Conservation (phyloP, 2,329 filamentous ascomycete genomes). For the Aspergillus sp. region DNA sequence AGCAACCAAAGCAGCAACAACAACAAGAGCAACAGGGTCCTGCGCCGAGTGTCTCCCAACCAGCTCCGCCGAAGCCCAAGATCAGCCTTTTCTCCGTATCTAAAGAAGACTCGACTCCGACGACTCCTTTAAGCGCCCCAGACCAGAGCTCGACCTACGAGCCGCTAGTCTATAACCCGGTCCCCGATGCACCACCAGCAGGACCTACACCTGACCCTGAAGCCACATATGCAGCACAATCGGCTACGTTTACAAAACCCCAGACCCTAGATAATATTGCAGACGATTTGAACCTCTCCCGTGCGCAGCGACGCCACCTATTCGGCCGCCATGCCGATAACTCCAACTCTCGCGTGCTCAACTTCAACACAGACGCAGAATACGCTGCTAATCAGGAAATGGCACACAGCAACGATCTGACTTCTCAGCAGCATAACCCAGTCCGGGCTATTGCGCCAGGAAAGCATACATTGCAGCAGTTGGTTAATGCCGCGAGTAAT, state of each 20-base stretch:
- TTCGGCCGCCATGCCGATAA: conserved; percentile 59
- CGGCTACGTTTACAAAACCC: conserved; percentile 10
- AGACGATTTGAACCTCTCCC: conserved; percentile 68
- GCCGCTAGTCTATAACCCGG: conserved; percentile 33
- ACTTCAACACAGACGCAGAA: conserved; percentile 82
- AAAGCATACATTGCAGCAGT: conserved; percentile 81
- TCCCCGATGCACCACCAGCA: conserved; percentile 12
- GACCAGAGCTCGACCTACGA: conserved; percentile 25
- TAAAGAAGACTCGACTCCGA: conserved; percentile 15
- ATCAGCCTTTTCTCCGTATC: conserved; percentile 38
- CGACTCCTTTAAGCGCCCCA: conserved; percentile 3
- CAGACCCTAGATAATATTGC: conserved; percentile 64
- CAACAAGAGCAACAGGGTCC: conserved; percentile 2
- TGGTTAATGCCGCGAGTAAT: conserved; percentile 72
- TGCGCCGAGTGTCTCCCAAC: conserved; percentile 9
- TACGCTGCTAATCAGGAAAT: conserved; percentile 77
- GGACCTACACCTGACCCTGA: conserved; percentile 11
- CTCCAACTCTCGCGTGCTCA: conserved; percentile 60
- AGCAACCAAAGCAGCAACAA: conserved; percentile 3
- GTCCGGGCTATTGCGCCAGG: conserved; percentile 74
- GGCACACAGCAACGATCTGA: conserved; percentile 51
- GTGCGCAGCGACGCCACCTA: conserved; percentile 68
- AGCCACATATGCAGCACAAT: conserved; percentile 3
- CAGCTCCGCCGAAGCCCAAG: conserved; percentile 32
- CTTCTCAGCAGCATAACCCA: conserved; percentile 61